Conservation (phyloP, 2,329 filamentous ascomycete genomes). For the Cryoendolithus antarcticus region DNA sequence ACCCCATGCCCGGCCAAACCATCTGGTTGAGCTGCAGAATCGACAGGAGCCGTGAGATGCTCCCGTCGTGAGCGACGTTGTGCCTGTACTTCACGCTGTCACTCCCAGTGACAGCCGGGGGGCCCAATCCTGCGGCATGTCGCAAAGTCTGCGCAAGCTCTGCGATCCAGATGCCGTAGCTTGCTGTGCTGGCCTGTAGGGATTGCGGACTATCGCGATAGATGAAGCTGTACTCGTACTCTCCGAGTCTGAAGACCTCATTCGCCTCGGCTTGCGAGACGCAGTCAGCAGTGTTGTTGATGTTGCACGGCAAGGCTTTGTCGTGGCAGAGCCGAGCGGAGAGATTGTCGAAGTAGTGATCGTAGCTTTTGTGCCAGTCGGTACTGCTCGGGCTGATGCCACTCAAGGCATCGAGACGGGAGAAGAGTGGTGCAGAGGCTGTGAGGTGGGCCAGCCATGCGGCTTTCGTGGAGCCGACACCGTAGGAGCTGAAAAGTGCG, state of each 20-base stretch:
- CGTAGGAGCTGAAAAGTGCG: conserved; percentile 32
- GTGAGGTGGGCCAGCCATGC: conserved; percentile 55
- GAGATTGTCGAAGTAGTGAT: conserved; percentile 79
- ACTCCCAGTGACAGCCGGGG: conserved; percentile 14
- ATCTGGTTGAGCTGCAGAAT: conserved; percentile 62
- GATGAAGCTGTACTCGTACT: conserved; percentile 71
- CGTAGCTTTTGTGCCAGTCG: conserved; percentile 59
- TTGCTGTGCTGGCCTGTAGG: conserved; percentile 48
- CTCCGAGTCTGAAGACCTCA: conserved; percentile 59
- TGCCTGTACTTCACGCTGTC: conserved; percentile 48
- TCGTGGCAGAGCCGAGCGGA: conserved; percentile 65
- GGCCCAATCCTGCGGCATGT: conserved; percentile 28
- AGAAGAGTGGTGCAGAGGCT: conserved; percentile 43
- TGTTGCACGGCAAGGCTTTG: conserved; percentile 58
- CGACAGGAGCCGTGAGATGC: conserved; percentile 52
- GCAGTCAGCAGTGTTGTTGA: conserved; percentile 41
- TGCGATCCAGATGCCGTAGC: conserved; percentile 61
- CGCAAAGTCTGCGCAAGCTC: conserved; percentile 58
- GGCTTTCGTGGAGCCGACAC: conserved; percentile 31
- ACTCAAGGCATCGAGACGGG: conserved; percentile 53
- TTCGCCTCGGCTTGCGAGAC: conserved; percentile 52
- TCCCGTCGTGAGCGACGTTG: conserved; percentile 72
- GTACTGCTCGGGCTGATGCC: conserved; percentile 44
- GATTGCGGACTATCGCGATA: conserved; percentile 56
- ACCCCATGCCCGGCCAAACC: conserved; percentile 78